These are phyloP conservation scores for Saccharomyces hybrid DNA, from an alignment of 1,139 yeast genomes.

Conservation along the genomic window DNA sequence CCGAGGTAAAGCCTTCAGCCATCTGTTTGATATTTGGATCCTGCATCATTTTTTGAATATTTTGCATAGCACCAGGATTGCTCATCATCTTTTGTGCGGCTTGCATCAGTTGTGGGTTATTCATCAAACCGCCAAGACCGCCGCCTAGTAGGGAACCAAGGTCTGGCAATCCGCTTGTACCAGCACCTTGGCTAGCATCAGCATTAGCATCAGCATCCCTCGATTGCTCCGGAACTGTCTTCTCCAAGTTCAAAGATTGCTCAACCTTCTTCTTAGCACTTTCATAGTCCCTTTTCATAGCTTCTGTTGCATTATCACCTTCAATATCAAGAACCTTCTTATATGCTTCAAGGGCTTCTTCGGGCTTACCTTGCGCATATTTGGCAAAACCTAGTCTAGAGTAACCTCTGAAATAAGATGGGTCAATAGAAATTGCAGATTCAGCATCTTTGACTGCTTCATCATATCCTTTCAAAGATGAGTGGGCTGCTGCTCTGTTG, in stretches of 20 bases:
- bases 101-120: slow-evolving; percentile 84
- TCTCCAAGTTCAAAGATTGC: slow-evolving; percentile 49
- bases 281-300: slow-evolving; percentile 90
- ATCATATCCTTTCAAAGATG: slow-evolving; percentile 66
- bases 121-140: slow-evolving; percentile 67
- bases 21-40: slow-evolving; percentile 73
- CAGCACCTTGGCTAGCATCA: slow-evolving; percentile 26
- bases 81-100: slow-evolving; percentile 93
- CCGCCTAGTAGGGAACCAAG: slow-evolving; percentile 56
- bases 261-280: slow-evolving; percentile 84
- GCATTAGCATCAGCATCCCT: slow-evolving; percentile 23
- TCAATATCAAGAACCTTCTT: slow-evolving; percentile 79
- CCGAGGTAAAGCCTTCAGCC: slow-evolving; percentile 64
- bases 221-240: slow-evolving; percentile 21
- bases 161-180: slow-evolving; percentile 68
- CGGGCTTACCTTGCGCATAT: slow-evolving; percentile 82
- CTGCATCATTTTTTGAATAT: slow-evolving; percentile 63
- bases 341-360: slow-evolving; percentile 86
- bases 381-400: slow-evolving; percentile 91
- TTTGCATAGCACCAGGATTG: slow-evolving; percentile 71
- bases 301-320: slow-evolving; percentile 77
- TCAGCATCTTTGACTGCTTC: slow-evolving; percentile 80
- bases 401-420: slow-evolving; percentile 83
- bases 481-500: slow-evolving; percentile 95
- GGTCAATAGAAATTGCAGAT: slow-evolving; percentile 68